Conservation (phyloP, 768 basidiomycete species). For the Dioszegia hungarica region DNA sequence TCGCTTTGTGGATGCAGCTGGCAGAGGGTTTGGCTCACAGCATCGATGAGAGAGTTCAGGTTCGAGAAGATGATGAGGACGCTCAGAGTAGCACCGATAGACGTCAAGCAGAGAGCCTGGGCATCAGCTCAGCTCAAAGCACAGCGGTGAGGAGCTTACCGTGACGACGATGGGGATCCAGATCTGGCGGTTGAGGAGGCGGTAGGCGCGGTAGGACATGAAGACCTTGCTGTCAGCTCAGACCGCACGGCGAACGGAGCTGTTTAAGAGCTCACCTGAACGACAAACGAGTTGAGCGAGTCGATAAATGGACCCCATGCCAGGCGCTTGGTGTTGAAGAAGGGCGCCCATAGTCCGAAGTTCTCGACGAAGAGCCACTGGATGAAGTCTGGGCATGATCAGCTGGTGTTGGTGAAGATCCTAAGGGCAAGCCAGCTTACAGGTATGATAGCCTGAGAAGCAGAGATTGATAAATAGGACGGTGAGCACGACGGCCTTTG, state of each 20-base stretch:
- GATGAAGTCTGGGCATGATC: conserved; percentile 13
- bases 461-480: conserved; percentile 8
- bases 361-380: conserved; percentile 20
- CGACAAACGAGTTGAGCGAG: conserved; percentile 15
- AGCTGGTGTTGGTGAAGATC: not conserved
- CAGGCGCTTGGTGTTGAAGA: conserved; percentile 11
- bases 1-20: not conserved
- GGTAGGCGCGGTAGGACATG: conserved; percentile 21
- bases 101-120: conserved; percentile 6
- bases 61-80: conserved; percentile 19
- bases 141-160: not conserved
- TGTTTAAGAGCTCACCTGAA: not conserved
- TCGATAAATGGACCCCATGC: conserved; percentile 20
- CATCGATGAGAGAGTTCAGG: conserved; percentile 13
- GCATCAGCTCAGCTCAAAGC: not conserved
- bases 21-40: not conserved
- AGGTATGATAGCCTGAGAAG: conserved; percentile 15
- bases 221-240: not conserved
- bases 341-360: conserved; percentile 14
- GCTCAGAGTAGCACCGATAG: conserved; percentile 13
- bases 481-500: conserved; percentile 9
- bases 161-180: conserved; percentile 8
- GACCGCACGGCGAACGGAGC: not conserved
- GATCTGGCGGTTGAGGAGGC: conserved; percentile 8
- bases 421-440: conserved; percentile 2